These are phyloP conservation scores for Epichloe aotearoae DNA, from an alignment of 2,329 filamentous ascomycete genomes.

Conservation along the genomic window DNA sequence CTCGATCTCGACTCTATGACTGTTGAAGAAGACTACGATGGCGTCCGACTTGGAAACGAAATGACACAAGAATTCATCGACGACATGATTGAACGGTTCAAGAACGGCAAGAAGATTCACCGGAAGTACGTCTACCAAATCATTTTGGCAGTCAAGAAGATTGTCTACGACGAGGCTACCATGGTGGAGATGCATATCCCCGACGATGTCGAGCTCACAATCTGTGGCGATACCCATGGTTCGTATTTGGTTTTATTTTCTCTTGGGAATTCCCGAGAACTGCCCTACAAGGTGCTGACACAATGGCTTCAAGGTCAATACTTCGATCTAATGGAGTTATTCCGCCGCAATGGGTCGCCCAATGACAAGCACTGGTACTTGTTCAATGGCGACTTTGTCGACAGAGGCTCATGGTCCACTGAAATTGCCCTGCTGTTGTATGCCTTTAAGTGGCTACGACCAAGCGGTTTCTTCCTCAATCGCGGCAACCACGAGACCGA, in stretches of 20 bases:
- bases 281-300: background rate
- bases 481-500: conserved; percentile 97
- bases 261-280: background rate
- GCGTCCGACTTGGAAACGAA: conserved; percentile 58
- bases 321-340: conserved; percentile 93
- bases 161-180: conserved; percentile 84
- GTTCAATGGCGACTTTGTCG: conserved; percentile 98
- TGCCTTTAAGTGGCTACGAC: conserved; percentile 91
- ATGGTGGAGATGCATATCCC: conserved; percentile 90
- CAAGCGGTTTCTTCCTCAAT: conserved; percentile 84
- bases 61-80: conserved; percentile 97
- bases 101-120: conserved; percentile 87
- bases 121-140: conserved; percentile 98
- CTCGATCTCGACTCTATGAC: conserved; percentile 76
- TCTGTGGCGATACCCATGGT: conserved; percentile 97
- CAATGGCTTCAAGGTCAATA: conserved; percentile 59
- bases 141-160: conserved; percentile 73
- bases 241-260: conserved; percentile 15
- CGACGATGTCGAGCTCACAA: conserved; percentile 67
- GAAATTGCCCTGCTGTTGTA: conserved; percentile 91
- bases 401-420: conserved; percentile 95
- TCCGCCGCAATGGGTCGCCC: conserved; percentile 78
- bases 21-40: conserved; percentile 77
- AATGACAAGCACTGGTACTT: conserved; percentile 82
- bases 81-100: conserved; percentile 94